Evolutionary conservation across 129 eudicot species (phyloP), one percentile per base, ranked within the genome.

Genomic region (Gnaphalium uliginosum): DNA sequence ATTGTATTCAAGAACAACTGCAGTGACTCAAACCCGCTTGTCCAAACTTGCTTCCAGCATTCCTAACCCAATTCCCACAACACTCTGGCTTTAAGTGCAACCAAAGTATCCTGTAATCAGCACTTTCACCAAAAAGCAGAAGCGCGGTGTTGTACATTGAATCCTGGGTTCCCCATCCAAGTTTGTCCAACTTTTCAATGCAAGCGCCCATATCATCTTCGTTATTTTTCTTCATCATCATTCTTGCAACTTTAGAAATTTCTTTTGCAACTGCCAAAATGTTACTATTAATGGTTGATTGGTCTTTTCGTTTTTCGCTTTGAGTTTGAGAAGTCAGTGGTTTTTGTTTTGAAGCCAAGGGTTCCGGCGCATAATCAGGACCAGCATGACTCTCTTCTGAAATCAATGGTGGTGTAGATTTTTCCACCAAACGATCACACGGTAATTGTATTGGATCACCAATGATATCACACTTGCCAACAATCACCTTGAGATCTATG

Each of bases 391-490:
- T 24, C 4, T 6, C 13, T 23, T n/a, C 30, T 23, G 29, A 22
- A 58, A 22, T 9, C 9, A 24, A 7, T 35, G 78, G 81, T 63
- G 85, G 57, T 29, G 81, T 33, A 66, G 88, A 50, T 58, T 82
- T 81, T 59, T 82, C 60, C 58, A 25, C 35, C 17, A 86, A 66
- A 53, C 77, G 1, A 71, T 71, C 14, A 72, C 76, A 19, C 43
- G 48, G 27, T 3, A 29, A 26, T 51, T 61, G 21, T 54, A 66
- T 85, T 21, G 97, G 89, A 21, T 87, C 81, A 65, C 97, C 96
- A 75, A 89, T 83, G 2, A 74, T 74, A 46, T 87, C 91, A 72
- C 87, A 86, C 29, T 68, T 65, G 41, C 2, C 43, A 37, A 8
- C 13, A 37, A 37, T 37, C 43, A 37, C 13, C 1, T 37, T 8